phyloP scores from a whole-genome alignment of 306 rosid genomes.

The Lagenaria siceraria region DNA sequence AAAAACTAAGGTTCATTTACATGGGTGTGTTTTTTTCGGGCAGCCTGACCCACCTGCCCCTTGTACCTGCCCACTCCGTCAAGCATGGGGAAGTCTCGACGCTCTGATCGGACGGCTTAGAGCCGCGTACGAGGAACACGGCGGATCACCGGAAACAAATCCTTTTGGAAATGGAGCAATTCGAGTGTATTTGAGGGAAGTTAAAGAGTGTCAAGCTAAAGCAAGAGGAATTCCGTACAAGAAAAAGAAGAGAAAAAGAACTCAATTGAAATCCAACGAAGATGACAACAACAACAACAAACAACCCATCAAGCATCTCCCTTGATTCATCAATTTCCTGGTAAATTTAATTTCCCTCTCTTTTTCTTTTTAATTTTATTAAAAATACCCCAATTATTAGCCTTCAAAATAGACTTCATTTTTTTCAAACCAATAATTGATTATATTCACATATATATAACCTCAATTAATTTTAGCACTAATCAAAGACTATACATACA shows the following conservation, averaged over 20 bases:
- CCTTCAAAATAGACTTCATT: background rate
- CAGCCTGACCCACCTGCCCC: slow-evolving; percentile 73
- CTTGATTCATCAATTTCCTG: background rate
- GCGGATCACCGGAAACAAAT: slow-evolving; percentile 47
- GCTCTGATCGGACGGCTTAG: slow-evolving; percentile 57
- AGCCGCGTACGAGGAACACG: slow-evolving; percentile 58
- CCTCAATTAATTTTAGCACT: background rate
- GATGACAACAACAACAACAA: slow-evolving; percentile 10
- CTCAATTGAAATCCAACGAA: slow-evolving; percentile 22
- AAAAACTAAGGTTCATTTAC: slow-evolving; percentile 51
- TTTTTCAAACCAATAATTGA: background rate
- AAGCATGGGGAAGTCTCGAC: slow-evolving; percentile 72
- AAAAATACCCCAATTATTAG: background rate
- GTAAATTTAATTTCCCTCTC: background rate
- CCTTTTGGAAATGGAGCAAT: slow-evolving; percentile 62
- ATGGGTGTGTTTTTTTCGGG: slow-evolving; percentile 51
- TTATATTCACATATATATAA: background rate
- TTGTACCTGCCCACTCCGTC: slow-evolving; percentile 51
- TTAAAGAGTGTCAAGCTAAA: slow-evolving; percentile 52
- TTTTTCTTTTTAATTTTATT: background rate
- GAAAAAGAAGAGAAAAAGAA: slow-evolving; percentile 53
- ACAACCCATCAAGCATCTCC: slow-evolving; percentile 26
- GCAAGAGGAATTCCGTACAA: slow-evolving; percentile 52
- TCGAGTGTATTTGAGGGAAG: slow-evolving; percentile 49
- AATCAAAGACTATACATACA: no score